These are phyloP conservation scores for Ophiostoma himal-ulmi DNA, from an alignment of 2,329 filamentous ascomycete species.

Conservation along the genomic window DNA sequence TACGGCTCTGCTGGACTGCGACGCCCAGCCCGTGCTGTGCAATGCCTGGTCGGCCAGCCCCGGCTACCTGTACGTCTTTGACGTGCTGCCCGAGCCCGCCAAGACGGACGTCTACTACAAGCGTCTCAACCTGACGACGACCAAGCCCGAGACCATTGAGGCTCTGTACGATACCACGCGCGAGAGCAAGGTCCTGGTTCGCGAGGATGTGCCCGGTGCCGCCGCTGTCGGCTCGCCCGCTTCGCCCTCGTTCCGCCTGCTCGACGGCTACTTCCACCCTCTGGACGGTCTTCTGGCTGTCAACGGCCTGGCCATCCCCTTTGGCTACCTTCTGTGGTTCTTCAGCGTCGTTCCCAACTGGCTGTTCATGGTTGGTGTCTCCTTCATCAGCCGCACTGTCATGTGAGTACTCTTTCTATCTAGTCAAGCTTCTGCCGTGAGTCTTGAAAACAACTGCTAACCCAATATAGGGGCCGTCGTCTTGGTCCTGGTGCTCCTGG, in stretches of 20 bases:
- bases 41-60: conserved; percentile 63
- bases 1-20: conserved; percentile 66
- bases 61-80: conserved; percentile 61
- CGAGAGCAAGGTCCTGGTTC: neutral
- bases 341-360: conserved; percentile 65
- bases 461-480: conserved; percentile 35
- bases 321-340: conserved; percentile 63
- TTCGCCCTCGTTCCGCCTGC: conserved; percentile 42
- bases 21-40: conserved; percentile 67
- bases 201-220: neutral
- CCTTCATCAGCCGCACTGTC: conserved; percentile 65
- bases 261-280: conserved; percentile 67
- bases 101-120: conserved; percentile 59
- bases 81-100: conserved; percentile 59
- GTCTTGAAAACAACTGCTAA: conserved; percentile 26
- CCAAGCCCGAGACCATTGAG: conserved; percentile 55
- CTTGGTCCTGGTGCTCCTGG: conserved; percentile 29
- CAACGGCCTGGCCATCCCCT: conserved; percentile 55
- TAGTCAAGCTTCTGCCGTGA: neutral
- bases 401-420: conserved; percentile 55
- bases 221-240: conserved; percentile 2
- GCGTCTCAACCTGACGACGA: conserved; percentile 63
- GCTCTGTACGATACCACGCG: conserved; percentile 8
- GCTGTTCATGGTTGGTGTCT: conserved; percentile 71
- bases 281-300: conserved; percentile 63